These are phyloP conservation scores for Aureobasidium mangrovei DNA, from an alignment of 2,329 filamentous ascomycete genomes.

Conservation along the genomic window DNA sequence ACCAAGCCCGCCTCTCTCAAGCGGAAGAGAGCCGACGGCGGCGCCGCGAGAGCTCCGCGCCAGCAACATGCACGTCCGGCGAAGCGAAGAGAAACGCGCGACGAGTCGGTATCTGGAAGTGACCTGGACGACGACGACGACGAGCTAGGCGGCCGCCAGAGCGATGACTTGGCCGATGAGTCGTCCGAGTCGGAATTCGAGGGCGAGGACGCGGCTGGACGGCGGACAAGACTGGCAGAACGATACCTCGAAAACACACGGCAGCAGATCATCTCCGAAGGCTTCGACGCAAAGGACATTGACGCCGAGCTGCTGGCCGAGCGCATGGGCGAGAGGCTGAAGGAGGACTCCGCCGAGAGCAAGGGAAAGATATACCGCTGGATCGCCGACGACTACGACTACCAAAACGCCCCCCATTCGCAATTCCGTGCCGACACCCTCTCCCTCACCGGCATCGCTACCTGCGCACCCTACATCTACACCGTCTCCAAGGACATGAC, in stretches of 20 bases:
- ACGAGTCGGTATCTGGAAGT: constrained; percentile 83
- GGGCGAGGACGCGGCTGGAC: constrained; percentile 81
- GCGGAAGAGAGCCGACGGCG: constrained; percentile 57
- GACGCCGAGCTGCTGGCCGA: constrained; percentile 80
- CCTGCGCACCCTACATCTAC: constrained; percentile 73
- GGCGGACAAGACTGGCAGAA: constrained; percentile 77
- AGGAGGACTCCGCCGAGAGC: constrained; percentile 84
- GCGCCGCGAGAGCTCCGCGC: constrained; percentile 37
- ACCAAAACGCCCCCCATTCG: constrained; percentile 57
- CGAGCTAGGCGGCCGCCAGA: constrained; percentile 32
- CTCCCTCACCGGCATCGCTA: constrained; percentile 69
- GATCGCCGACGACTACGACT: constrained; percentile 64
- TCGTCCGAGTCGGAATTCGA: constrained; percentile 47
- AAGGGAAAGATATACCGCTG: constrained; percentile 84
- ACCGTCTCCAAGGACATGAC: constrained; percentile 78
- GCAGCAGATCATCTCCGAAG: constrained; percentile 64
- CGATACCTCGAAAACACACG: constrained; percentile 86
- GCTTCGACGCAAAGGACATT: constrained; percentile 90
- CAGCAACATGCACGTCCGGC: constrained; percentile 35
- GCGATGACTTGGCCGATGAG: constrained; percentile 8
- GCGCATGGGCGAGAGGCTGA: constrained; percentile 56
- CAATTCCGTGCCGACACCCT: constrained; percentile 72
- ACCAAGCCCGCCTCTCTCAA: constrained; percentile 82
- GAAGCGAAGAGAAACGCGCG: constrained; percentile 45
- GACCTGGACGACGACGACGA: constrained; percentile 52